Evolutionary conservation across 352 stramenopile species (phyloP), one percentile per base, ranked within the genome.

Genomic region (Blastocystis sp.): DNA sequence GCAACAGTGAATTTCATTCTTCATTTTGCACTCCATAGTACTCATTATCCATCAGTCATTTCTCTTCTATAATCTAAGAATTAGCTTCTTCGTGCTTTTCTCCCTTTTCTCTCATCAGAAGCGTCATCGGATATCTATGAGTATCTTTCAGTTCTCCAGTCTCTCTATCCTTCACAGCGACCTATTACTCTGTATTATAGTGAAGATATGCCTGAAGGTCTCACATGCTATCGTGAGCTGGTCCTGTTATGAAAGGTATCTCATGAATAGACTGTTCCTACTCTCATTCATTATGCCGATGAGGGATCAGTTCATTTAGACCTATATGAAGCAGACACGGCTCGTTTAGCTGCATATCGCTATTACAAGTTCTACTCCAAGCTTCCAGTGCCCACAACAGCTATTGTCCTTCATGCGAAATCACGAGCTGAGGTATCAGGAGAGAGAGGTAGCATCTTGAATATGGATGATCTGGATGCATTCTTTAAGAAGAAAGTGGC

Each of bases 401-500:
- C 68, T 22, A 60, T 79, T 30, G 68, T 79, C 7, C 37, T 79
- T 30, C 68, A 79, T 48, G 44, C 51, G 22, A 79, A 40, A 27
- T 58, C 42, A 19, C 27, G 40, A 30, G 27, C 6, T 37, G 68
- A 79, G 13, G 42, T 13, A 5, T 11, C 11, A 22, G 68, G 42
- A n/a, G 30, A 56, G 6, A 27, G 22, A 19, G 30, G 33, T 2
- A 35, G 7, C 4, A 79, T 79, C 22, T 13, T 19, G 22, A 79
- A 79, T 40, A 79, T 79, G 68, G 68, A 79, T 24, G 68, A 79
- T 35, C 1, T 79, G 7, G 19, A 48, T 19, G 40, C 40, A 19
- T 79, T 79, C 22, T 79, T 79, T 48, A 40, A 79, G 68, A 58
- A 60, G 44, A 79, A 79, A 56, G 68, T 79, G 68, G 68, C 68